Base-by-base conservation (phyloP, 2,329 filamentous ascomycete species). In the Cladophialophora yegresii region DNA sequence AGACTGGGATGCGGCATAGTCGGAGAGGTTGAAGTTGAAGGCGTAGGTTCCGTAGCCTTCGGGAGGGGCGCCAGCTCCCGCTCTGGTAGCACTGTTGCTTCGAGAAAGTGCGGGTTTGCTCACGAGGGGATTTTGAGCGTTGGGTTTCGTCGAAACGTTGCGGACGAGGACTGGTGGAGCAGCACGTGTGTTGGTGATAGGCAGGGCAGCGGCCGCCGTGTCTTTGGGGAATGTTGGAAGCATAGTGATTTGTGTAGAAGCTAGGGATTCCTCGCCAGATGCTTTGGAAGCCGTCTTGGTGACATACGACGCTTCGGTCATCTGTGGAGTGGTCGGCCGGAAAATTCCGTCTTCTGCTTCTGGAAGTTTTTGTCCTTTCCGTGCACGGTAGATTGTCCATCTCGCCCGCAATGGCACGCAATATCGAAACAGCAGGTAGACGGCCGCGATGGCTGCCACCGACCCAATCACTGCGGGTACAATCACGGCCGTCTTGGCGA, bases 351-450 rank as follows among this genome's bases (percentile, higher is more conserved):
- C 62, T 51, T 61, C 62, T 45, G 61, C 57, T 51, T 57, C 58
- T 4, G 54, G 53, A 16, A 61, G 26, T 26, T 53, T 57, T 23
- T 49, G 12, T 10, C 58, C 58, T 53, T 28, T 40, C 1, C 58
- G 26, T 58, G 47, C 53, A 7, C 57, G 53, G 16, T 30, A 61
- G 22, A 45, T 16, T 28, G 53, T 22, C 32, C 54, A 54, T 54
- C 53, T 32, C 3, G 26, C 30, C 30, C 33, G 60, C 26, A 64
- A n/a, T 1, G 63, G 54, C 4, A 32, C 51, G 49, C 63, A 65
- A 26, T 58, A 65, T 5, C 63, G 63, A 20, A 61, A 54, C 23
- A 65, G 47, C 20, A 65, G 47, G 54, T 57, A 65, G 30, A 47
- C 36, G 4, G 28, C 47, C 3, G 43, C 54, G 30, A 58, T n/a